These are phyloP conservation scores for Yamadazyma kanchanaburiensis DNA, from an alignment of 1,139 yeast genomes.

Conservation along the genomic window DNA sequence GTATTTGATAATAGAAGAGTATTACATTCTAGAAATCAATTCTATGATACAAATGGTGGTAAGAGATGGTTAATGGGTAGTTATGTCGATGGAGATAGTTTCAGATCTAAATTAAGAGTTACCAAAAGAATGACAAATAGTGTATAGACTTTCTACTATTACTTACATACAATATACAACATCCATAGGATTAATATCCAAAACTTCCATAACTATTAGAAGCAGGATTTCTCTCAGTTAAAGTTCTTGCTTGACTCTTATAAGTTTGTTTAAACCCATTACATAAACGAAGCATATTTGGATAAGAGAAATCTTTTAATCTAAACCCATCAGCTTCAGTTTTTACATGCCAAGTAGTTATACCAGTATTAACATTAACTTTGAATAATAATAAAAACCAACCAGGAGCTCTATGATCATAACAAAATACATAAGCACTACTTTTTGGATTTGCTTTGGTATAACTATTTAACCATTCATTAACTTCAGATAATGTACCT, in stretches of 20 bases:
- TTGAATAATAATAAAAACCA: slow-evolving; percentile 86
- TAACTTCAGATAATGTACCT: slow-evolving; percentile 78
- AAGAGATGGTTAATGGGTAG: slow-evolving; percentile 77
- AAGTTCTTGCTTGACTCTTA: slow-evolving; percentile 33
- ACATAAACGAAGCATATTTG: slow-evolving; percentile 82
- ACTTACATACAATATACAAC: slow-evolving; percentile 8
- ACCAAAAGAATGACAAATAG: slow-evolving; percentile 14
- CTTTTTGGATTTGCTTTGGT: slow-evolving; percentile 89
- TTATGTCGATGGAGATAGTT: slow-evolving; percentile 72
- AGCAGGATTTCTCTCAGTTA: slow-evolving; percentile 16
- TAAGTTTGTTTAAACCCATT: slow-evolving; percentile 83
- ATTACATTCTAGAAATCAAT: slow-evolving; percentile 65
- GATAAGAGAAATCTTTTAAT: slow-evolving; percentile 75
- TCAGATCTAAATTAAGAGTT: slow-evolving; percentile 56
- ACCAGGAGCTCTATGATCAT: slow-evolving; percentile 89
- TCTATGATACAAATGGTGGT: slow-evolving; percentile 51
- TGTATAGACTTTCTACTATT: too few relatives aligned
- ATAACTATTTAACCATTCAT: slow-evolving; percentile 84
- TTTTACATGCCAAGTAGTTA: slow-evolving; percentile 86
- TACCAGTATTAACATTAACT: slow-evolving; percentile 64
- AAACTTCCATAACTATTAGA: slow-evolving; percentile 23
- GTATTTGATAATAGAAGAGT: slow-evolving; percentile 72
- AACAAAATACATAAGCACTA: slow-evolving; percentile 88
- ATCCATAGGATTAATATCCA: slow-evolving; percentile 19
- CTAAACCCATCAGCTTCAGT: slow-evolving; percentile 84